Base-by-base conservation (phyloP, 2,329 filamentous ascomycete genomes). In the Neonectria ditissima region DNA sequence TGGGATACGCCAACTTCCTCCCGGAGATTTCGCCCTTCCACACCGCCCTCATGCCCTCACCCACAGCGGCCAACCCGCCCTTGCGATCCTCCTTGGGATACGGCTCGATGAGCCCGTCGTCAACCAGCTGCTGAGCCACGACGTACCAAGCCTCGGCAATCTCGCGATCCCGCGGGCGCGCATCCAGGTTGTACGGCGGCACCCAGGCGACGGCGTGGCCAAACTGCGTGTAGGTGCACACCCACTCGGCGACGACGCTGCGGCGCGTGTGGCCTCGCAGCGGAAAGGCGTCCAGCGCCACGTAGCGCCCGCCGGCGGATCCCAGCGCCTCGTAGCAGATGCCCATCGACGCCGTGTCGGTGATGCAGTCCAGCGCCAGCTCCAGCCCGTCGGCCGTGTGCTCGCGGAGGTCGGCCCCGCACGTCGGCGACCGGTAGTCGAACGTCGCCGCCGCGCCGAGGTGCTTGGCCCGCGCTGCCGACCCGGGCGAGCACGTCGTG, bases 221-320 rank as follows among this genome's bases (percentile, higher is more conserved):
- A 1, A 66, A 66, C 14, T 63, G 59, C 26, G 69, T 72, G 44
- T 63, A 65, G 2, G 62, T 62, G 47, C 62, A 64, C 16, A 73
- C 62, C 67, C 69, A 73, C 9, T 67, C 65, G 3, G 71, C 64
- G 34, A 54, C 47, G 20, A 73, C 63, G 20, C 57, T 63, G 28
- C 71, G 69, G 20, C 71, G 68, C 5, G 70, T 72, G 45, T 73
- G 70, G 5, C 67, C 69, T 3, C 68, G 68, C 1, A 72, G 56
- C 4, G 70, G 70, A 7, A 71, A 71, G 1, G 65, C 60, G 18
- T 73, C 69, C 1, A 73, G 55, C 2, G 62, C 67, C 1, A 71
- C 59, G 56, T 72, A 72, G 7, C 50, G 48, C 3, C 68, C 68
- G 3, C 68, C 68, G 4, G 48, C 53, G 2, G 30, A 43, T 5